A percentile compares a stretch with the other conserved stretches of the same genome.
Conservation (phyloP, 2,329 filamentous ascomycete species). For the Fusarium longipes region DNA sequence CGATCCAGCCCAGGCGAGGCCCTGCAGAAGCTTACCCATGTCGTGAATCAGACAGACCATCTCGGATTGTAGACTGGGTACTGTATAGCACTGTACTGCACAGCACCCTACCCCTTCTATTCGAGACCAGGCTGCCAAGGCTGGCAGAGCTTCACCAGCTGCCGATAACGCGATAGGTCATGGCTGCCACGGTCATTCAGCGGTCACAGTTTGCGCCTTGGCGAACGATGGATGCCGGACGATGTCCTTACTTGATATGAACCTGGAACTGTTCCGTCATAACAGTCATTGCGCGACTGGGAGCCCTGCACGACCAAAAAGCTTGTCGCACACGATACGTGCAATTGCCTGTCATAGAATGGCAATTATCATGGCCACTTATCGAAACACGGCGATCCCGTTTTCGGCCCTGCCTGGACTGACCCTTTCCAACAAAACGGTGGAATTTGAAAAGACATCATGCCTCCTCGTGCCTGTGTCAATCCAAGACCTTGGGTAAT, state of each 20-base stretch:
- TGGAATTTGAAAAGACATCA: constrained; percentile 36
- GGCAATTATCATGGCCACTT: constrained; percentile 22
- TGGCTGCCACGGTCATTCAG: constrained; percentile 31
- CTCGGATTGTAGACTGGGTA: constrained; percentile 28
- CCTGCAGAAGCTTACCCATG: constrained; percentile 32
- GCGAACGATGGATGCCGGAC: constrained; percentile 33
- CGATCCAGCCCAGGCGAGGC: constrained; percentile 42
- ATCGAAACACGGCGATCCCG: constrained; percentile 40
- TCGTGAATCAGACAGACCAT: constrained; percentile 29
- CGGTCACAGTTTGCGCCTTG: constrained; percentile 23
- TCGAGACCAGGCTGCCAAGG: constrained; percentile 33
- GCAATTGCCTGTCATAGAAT: constrained; percentile 19
- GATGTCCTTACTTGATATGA: constrained; percentile 23
- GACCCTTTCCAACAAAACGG: constrained; percentile 13
- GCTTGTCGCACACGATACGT: constrained; percentile 22
- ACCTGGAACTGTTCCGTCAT: constrained; percentile 39
- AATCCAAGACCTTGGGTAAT: constrained; percentile 12
- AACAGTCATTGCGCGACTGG: constrained; percentile 36
- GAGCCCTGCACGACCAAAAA: constrained; percentile 10
- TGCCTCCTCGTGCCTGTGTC: constrained; percentile 20
- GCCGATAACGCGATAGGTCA: constrained; percentile 48
- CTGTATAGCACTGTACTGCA: neutral
- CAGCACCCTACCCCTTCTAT: neutral
- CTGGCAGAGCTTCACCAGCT: constrained; percentile 41
- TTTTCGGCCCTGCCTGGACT: constrained; percentile 24